Conservation (phyloP, 2,329 filamentous ascomycete species). For the Colletotrichum neosansevieriae region DNA sequence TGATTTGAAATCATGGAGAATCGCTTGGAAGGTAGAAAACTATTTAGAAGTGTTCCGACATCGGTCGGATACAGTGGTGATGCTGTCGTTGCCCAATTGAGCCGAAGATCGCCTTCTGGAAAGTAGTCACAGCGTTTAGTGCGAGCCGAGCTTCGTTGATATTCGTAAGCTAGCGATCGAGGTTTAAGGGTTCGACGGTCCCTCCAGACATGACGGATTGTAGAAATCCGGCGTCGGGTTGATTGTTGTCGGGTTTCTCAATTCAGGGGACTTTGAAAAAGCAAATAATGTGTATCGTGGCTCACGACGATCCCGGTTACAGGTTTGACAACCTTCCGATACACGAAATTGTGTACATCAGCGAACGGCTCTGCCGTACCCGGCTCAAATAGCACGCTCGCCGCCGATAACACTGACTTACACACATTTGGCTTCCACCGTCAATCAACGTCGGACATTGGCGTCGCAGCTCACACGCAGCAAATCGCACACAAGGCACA, state of each 20-base stretch:
- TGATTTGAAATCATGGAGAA: conserved; percentile 18
- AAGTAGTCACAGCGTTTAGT: background rate
- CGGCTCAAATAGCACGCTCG: no score
- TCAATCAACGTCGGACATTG: background rate
- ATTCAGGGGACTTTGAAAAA: background rate
- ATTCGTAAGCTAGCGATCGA: background rate
- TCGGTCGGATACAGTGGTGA: background rate
- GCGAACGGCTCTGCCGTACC: no score
- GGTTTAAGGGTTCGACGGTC: background rate
- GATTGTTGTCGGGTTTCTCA: background rate
- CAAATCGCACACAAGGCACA: background rate
- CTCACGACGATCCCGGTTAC: no score
- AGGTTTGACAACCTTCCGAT: no score
- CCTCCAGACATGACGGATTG: background rate
- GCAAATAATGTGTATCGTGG: background rate
- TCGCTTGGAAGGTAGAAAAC: background rate
- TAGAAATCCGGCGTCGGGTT: background rate
- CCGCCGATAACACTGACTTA: no score
- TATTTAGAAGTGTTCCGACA: background rate
- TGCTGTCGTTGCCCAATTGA: background rate
- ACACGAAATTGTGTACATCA: no score
- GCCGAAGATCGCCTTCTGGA: background rate
- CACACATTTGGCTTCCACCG: no score
- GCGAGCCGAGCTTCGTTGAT: background rate
- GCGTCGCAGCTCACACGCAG: background rate